Conservation (phyloP, 352 stramenopile genomes). For the Pythium apleroticum region DNA sequence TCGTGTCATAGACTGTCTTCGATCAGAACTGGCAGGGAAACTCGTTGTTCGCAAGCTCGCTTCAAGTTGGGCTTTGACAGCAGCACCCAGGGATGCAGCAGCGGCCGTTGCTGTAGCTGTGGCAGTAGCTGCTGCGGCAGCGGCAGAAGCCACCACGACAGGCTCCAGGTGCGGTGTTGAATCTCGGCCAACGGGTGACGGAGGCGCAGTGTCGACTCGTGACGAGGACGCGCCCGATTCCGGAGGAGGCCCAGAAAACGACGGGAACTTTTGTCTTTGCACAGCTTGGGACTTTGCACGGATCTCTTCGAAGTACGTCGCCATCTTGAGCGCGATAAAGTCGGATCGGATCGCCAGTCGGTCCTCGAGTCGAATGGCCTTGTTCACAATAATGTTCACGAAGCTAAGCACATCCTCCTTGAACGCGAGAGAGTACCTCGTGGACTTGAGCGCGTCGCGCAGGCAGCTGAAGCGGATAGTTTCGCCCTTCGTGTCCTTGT, state of each 20-base stretch:
- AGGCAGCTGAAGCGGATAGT: constrained; percentile 79
- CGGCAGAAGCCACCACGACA: not conserved
- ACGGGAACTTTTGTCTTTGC: constrained; percentile 65
- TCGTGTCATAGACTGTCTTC: constrained; percentile 3
- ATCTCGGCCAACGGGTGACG: constrained; percentile 6
- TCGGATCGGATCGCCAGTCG: constrained; percentile 79
- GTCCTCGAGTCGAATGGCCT: constrained; percentile 80
- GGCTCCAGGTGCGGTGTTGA: constrained; percentile 4
- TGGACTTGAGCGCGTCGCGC: constrained; percentile 78
- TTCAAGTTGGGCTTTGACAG: constrained; percentile 19
- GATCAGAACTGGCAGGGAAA: constrained; percentile 5
- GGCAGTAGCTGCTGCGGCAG: constrained; percentile 7
- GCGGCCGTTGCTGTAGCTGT: constrained; percentile 12
- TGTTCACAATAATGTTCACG: constrained; percentile 90
- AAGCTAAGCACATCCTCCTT: constrained; percentile 89
- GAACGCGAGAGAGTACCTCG: constrained; percentile 83
- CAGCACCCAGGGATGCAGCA: constrained; percentile 12
- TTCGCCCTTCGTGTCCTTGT: constrained; percentile 84
- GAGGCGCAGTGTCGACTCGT: constrained; percentile 11
- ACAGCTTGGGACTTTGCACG: constrained; percentile 78
- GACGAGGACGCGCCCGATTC: constrained; percentile 16
- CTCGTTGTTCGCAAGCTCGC: constrained; percentile 10
- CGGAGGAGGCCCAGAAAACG: constrained; percentile 25
- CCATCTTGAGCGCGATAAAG: constrained; percentile 86
- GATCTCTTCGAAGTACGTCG: constrained; percentile 86